phyloP scores from a whole-genome alignment of 2,329 filamentous ascomycete genomes.

The Sarocladiaceae sp. region DNA sequence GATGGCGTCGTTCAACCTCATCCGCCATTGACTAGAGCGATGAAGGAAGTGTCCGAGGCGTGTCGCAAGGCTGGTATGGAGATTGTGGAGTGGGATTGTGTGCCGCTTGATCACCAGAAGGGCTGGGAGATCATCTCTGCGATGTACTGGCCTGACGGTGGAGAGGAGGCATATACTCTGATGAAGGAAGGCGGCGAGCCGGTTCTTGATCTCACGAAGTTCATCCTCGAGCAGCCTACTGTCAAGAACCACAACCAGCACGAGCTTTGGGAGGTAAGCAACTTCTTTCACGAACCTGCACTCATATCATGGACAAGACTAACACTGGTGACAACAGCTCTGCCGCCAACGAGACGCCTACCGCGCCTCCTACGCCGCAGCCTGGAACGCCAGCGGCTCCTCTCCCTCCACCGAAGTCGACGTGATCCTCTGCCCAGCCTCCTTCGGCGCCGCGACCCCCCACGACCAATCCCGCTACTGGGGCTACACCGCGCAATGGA shows the following conservation, averaged over 20 bases:
- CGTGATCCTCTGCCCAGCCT: conserved; percentile 57
- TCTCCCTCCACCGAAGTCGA: conserved; percentile 42
- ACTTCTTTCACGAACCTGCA: background rate
- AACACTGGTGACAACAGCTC: conserved; percentile 19
- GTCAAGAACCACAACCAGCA: conserved; percentile 34
- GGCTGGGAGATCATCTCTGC: conserved; percentile 39
- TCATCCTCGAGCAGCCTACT: conserved; percentile 51
- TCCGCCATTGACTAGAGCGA: conserved; percentile 52
- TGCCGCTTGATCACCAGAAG: conserved; percentile 46
- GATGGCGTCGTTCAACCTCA: conserved; percentile 58
- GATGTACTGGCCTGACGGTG: conserved; percentile 59
- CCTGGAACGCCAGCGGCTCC: conserved; percentile 32
- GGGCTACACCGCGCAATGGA: conserved; percentile 66
- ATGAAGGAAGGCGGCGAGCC: conserved; percentile 54
- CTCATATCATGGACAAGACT: too few species aligned
- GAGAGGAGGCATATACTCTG: conserved; percentile 43
- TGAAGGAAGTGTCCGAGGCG: conserved; percentile 48
- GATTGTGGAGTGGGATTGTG: conserved; percentile 47
- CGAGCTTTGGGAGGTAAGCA: conserved; percentile 33
- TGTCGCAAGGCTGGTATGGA: conserved; percentile 47
- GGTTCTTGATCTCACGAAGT: conserved; percentile 51
- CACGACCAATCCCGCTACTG: conserved; percentile 46
- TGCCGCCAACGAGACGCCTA: conserved; percentile 35
- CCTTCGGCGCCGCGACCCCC: conserved; percentile 45
- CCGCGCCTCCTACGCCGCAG: conserved; percentile 28